Evolutionary conservation across 2,329 filamentous ascomycete genomes (phyloP), one percentile per base, ranked within the genome.

Genomic region (Neopestalotiopsis sp.): DNA sequence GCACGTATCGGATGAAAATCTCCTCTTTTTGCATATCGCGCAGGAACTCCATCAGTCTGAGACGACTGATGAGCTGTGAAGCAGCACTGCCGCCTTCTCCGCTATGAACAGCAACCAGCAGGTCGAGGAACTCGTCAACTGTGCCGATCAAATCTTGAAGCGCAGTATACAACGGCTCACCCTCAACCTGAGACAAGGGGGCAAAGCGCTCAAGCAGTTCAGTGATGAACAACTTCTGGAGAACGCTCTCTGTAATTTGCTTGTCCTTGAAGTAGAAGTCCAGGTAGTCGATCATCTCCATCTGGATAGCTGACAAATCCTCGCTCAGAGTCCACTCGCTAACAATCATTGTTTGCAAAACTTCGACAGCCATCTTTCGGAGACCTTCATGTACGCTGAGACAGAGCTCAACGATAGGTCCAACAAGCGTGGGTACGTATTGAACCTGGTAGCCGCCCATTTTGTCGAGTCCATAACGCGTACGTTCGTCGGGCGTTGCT

Each of bases 401-500:
- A 77, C 96, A 99, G 10, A 99, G 87, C 80, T 97, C 94, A 30
- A 98, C 93, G 65, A 98, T 96, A 0, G 95, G 94, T 1, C 92
- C 92, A 7, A 99, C 94, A 5, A 99, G 86, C 13, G 92, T 91
- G 5, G 97, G 96, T 38, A 99, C 96, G 79, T 98, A 99, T 81
- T 98, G 96, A 24, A 99, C 96, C 81, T 99, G 96, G 77, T 98
- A 99, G 1, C 96, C 96, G 69, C 96, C 97, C 85, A 98, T 92
- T 78, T 92, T 95, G 67, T 89, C 85, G 67, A 98, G 83, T 0
- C 92, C 92, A 76, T 95, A 98, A 32, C 91, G 88, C 68, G 87
- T 85, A 72, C 89, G 88, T 78, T 98, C 95, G 69, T 98, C 95
- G 1, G 86, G 80, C 40, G 88, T 93, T 0, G 94, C 94, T 74